Evolutionary conservation across 805 yeast genomes (phyloP).

Genomic region (Yamadazyma sp.): DNA sequence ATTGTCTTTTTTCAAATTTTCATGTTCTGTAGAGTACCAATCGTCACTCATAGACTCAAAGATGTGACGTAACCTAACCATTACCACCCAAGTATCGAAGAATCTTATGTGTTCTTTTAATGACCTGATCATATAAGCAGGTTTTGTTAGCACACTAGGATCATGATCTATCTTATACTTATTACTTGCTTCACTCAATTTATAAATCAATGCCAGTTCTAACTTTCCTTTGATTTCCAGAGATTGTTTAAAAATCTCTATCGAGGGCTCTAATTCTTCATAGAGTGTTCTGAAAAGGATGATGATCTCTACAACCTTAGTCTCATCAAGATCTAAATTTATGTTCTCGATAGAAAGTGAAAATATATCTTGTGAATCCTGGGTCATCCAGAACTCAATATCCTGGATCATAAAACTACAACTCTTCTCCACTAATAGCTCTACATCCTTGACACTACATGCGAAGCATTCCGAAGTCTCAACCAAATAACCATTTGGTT

Average conservation of each 20-base stretch:
- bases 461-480: constrained; percentile 21
- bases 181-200: constrained; percentile 37
- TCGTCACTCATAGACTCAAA: constrained; percentile 51
- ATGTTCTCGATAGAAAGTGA: constrained; percentile 20
- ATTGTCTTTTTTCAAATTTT: constrained; percentile 22
- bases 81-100: constrained; percentile 83
- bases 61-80: constrained; percentile 76
- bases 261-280: constrained; percentile 14
- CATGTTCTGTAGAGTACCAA: constrained; percentile 42
- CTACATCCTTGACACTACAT: constrained; percentile 27
- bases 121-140: constrained; percentile 75
- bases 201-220: constrained; percentile 40
- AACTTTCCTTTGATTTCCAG: constrained; percentile 10
- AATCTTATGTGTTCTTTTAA: constrained; percentile 72
- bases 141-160: constrained; percentile 86
- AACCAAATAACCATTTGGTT: constrained; percentile 1
- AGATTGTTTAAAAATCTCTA: constrained; percentile 16
- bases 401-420: constrained; percentile 20
- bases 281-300: constrained; percentile 14
- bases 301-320: constrained; percentile 21
- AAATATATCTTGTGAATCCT: constrained; percentile 15
- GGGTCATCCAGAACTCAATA: constrained; percentile 36
- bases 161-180: constrained; percentile 63
- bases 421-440: constrained; percentile 17
- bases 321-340: constrained; percentile 16